These are phyloP conservation scores for Rhizopogon rudus DNA, from an alignment of 768 basidiomycete genomes.

Conservation along the genomic window DNA sequence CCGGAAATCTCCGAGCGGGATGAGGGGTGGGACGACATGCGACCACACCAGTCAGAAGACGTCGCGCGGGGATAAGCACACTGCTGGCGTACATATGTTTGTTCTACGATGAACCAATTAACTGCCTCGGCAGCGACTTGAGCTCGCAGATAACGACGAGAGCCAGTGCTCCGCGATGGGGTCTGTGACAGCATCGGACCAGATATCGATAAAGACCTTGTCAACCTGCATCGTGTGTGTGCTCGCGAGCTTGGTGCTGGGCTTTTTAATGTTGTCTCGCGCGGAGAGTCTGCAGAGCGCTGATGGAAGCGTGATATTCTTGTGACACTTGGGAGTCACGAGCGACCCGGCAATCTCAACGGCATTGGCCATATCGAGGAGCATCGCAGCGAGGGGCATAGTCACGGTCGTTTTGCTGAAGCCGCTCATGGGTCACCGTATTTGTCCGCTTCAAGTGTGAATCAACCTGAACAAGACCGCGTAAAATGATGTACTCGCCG, in stretches of 20 bases:
- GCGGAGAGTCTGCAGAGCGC: slow-evolving; percentile 15
- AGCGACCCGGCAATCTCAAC: slow-evolving; percentile 47
- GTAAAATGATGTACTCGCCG: no score
- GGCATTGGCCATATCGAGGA: slow-evolving; percentile 46
- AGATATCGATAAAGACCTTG: slow-evolving; percentile 81
- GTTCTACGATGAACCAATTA: slow-evolving; percentile 69
- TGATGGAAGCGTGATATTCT: slow-evolving; percentile 23
- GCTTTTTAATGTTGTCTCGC: slow-evolving; percentile 6
- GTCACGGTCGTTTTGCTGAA: slow-evolving; percentile 40
- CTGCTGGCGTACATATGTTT: slow-evolving; percentile 40
- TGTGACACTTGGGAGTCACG: slow-evolving; percentile 22
- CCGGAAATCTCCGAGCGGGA: slow-evolving; percentile 38
- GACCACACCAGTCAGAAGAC: slow-evolving; percentile 22
- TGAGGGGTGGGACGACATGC: slow-evolving; percentile 40
- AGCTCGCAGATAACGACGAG: slow-evolving; percentile 68
- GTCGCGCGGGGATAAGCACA: slow-evolving; percentile 22
- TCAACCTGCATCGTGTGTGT: slow-evolving; percentile 52
- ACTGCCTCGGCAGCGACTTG: slow-evolving; percentile 36
- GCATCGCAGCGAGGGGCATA: slow-evolving; percentile 45
- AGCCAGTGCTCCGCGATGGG: slow-evolving; percentile 67
- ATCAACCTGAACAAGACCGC: no score
- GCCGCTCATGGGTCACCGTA: slow-evolving; percentile 39
- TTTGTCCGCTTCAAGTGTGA: no score
- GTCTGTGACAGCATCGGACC: slow-evolving; percentile 71
- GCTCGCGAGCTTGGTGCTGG: slow-evolving; percentile 35